phyloP scores from a whole-genome alignment of 2,329 filamentous ascomycete genomes.

The Podosphaera fusca region DNA sequence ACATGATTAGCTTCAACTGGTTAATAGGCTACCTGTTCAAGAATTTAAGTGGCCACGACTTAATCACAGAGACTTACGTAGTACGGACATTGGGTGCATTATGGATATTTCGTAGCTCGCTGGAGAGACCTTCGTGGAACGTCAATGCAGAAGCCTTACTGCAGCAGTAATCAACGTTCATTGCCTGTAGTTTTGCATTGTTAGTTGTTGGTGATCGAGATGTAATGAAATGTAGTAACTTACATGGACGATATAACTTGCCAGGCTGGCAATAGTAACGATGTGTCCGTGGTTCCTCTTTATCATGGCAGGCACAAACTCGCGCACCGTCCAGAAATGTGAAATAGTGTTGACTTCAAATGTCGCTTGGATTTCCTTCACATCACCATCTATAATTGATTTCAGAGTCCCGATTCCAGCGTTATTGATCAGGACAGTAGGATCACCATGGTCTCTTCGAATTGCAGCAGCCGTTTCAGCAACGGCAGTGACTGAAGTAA shows the following conservation, averaged over 20 bases:
- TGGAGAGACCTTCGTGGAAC: constrained; percentile 41
- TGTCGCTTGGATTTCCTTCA: constrained; percentile 34
- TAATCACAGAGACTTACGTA: constrained; percentile 9
- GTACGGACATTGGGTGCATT: constrained; percentile 35
- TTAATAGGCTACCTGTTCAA: background rate
- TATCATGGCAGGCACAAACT: constrained; percentile 46
- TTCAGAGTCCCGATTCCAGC: constrained; percentile 37
- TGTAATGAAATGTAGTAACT: background rate
- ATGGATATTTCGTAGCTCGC: constrained; percentile 34
- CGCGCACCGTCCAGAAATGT: constrained; percentile 38
- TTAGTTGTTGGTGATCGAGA: too few relatives aligned
- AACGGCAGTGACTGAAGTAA: constrained; percentile 45
- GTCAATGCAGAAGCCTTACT: constrained; percentile 41
- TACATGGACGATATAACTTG: constrained; percentile 7
- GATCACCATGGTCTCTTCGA: constrained; percentile 31
- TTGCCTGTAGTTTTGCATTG: background rate
- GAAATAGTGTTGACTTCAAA: constrained; percentile 49
- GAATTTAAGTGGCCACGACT: background rate
- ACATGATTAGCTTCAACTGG: background rate
- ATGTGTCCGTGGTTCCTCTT: constrained; percentile 44
- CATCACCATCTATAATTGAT: constrained; percentile 31
- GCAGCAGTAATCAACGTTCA: constrained; percentile 38
- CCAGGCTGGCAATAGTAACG: constrained; percentile 37
- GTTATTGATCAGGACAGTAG: constrained; percentile 51
- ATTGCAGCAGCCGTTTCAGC: constrained; percentile 27